Conservation (phyloP, 2,329 filamentous ascomycete species). For the Aspergillus fumigatiaffinis region DNA sequence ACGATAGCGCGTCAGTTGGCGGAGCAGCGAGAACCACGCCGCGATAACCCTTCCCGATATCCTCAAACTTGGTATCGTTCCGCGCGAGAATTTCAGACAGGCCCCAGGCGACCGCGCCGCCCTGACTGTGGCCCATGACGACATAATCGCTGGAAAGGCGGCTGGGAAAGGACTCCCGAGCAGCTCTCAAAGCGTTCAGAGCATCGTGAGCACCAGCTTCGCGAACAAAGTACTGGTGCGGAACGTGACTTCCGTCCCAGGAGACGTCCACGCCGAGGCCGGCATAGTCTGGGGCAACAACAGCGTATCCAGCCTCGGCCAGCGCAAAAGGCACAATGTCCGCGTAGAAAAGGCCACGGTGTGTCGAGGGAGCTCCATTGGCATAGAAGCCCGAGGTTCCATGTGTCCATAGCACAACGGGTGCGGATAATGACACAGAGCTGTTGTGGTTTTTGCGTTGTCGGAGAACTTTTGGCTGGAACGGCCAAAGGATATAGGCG, state of each 20-base stretch:
- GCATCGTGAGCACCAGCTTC: conserved; percentile 43
- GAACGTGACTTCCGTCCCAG: conserved; percentile 32
- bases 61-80: conserved; percentile 3
- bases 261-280: conserved; percentile 40
- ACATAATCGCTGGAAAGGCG: conserved; percentile 39
- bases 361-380: conserved; percentile 39
- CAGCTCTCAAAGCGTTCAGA: conserved; percentile 42
- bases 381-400: conserved; percentile 43
- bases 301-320: conserved; percentile 42
- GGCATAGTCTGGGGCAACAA: conserved; percentile 45
- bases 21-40: conserved; percentile 8
- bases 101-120: conserved; percentile 44
- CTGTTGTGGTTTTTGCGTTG: conserved; percentile 1
- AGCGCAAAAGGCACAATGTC: conserved; percentile 39
- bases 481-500: conserved; percentile 51
- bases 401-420: conserved; percentile 44
- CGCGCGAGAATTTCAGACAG: conserved; percentile 9
- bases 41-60: conserved; percentile 4
- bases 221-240: conserved; percentile 40
- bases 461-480: conserved; percentile 17
- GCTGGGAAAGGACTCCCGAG: conserved; percentile 39
- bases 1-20: conserved; percentile 1
- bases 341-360: conserved; percentile 41
- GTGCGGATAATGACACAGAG: conserved; percentile 8
- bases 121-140: conserved; percentile 47